A percentile compares a stretch with the other conserved stretches of the same genome.
Evolutionary conservation across 2,329 filamentous ascomycete species (phyloP).

Genomic region (Conoideocrella luteorostrata): DNA sequence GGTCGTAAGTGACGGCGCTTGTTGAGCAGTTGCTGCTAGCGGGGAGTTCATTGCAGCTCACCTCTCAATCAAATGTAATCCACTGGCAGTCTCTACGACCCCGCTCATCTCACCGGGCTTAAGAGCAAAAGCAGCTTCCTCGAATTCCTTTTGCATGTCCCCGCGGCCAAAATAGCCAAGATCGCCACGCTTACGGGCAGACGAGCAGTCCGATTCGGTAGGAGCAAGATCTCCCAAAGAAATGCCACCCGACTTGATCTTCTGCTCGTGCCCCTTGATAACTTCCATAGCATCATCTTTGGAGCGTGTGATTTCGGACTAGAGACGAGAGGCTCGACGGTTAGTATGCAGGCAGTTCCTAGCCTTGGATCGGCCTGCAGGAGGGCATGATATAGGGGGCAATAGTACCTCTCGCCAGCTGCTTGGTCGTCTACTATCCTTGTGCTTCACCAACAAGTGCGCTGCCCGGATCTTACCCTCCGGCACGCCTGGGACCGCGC

Average conservation of each 20-base stretch:
- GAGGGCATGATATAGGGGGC: too few species aligned
- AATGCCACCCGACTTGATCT: conserved; percentile 64
- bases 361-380: too few species aligned
- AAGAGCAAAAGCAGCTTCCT: conserved; percentile 89
- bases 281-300: conserved; percentile 82
- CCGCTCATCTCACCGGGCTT: conserved; percentile 80
- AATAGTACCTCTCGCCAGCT: conserved; percentile 73
- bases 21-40: too few species aligned
- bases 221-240: conserved; percentile 77
- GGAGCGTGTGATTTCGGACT: conserved; percentile 74
- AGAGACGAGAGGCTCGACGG: too few species aligned
- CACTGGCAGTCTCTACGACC: conserved; percentile 87
- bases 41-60: conserved; percentile 41
- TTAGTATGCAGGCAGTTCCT: too few species aligned
- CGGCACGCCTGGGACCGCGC: conserved; percentile 34
- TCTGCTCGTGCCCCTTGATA: conserved; percentile 66
- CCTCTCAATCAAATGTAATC: conserved; percentile 93
- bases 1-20: too few species aligned
- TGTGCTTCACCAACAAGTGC: conserved; percentile 91
- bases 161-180: conserved; percentile 89
- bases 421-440: conserved; percentile 76
- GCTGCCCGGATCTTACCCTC: conserved; percentile 88
- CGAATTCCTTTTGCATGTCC: conserved; percentile 99
- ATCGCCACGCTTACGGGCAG: conserved; percentile 87
- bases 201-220: conserved; percentile 92